Evolutionary conservation across 306 rosid species (phyloP), one percentile per base, ranked within the genome.

Genomic region (Cercis canadensis): DNA sequence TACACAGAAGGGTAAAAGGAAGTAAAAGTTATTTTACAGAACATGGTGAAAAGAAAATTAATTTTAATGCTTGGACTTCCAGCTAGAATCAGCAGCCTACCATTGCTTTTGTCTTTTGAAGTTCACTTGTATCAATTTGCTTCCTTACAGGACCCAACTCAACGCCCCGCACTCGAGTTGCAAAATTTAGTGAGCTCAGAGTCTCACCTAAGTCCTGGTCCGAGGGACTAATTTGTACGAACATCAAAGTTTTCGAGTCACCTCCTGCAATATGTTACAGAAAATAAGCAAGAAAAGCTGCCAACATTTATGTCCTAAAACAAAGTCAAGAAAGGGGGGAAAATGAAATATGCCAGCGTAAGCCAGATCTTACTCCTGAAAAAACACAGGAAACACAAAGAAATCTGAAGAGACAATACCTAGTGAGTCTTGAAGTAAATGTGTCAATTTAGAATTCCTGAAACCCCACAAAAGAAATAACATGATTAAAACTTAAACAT

Each of bases 361-460:
- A 56, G 54, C 70, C 3, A 43, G 57, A 57, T 39, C 21, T 56
- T 54, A 54, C 67, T 58, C 62, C 64, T 18, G 14, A 47, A 56
- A 67, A 33, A 19, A 34, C 64, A 49, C 41, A 65, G 18, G 16
- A 70, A 44, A 54, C 57, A 19, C 52, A 74, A 56, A 18, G 29
- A 50, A 57, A 70, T 50, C 36, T 47, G 13, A 53, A 69, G 41
- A 18, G 60, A 14, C 54, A n/a, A 73, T 83, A 92, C 96, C 96
- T 67, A 92, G 65, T n/a, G 97, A 92, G 86, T 92, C 97, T 83
- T 92, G 97, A 70, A 92, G 97, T 70, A 92, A 78, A 82, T 92
- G 97, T 15, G 97, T 92, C 88, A 92, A 82, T 75, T 92, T 92
- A 11, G 97, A 92, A 81, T 92, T 92, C 88, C 97, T 92, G 86